Conservation (phyloP, 2,329 filamentous ascomycete genomes). For the Penicillium sp. region DNA sequence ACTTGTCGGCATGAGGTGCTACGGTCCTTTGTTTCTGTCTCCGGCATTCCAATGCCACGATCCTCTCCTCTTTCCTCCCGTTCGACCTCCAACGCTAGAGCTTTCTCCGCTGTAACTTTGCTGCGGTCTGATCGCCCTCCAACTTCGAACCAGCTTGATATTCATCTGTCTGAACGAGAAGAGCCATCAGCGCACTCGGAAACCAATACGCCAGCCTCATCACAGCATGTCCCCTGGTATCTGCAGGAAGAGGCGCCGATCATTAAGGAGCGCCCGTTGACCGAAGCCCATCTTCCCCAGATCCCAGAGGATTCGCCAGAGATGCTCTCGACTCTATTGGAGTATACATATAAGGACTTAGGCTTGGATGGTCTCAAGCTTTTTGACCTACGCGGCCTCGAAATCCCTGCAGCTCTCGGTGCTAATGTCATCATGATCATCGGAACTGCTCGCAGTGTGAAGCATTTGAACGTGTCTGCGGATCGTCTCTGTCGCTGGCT, state of each 20-base stretch:
- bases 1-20: slow-evolving; percentile 31
- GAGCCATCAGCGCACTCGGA: slow-evolving; percentile 5
- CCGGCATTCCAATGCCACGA: slow-evolving; percentile 28
- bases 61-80: slow-evolving; percentile 12
- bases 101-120: slow-evolving; percentile 26
- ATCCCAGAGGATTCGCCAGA: slow-evolving; percentile 69
- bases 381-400: slow-evolving; percentile 78
- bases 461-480: slow-evolving; percentile 87
- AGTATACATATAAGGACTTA: slow-evolving; percentile 78
- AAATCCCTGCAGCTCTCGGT: slow-evolving; percentile 84
- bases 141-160: slow-evolving; percentile 15
- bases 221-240: slow-evolving; percentile 71
- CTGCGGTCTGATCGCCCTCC: slow-evolving; percentile 29
- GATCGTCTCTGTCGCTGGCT: slow-evolving; percentile 89
- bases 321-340: slow-evolving; percentile 69
- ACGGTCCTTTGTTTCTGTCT: slow-evolving; percentile 32
- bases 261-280: slow-evolving; percentile 44
- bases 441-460: slow-evolving; percentile 85
- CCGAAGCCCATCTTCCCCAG: slow-evolving; percentile 59
- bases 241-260: slow-evolving; percentile 61
- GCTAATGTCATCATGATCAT: slow-evolving; percentile 90
- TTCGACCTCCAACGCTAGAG: slow-evolving; percentile 20
- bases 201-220: slow-evolving; percentile 4
- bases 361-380: slow-evolving; percentile 80
- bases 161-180: slow-evolving; percentile 13